These are phyloP conservation scores for Yamadazyma nakazawae DNA, from an alignment of 805 yeast species.

Conservation along the genomic window DNA sequence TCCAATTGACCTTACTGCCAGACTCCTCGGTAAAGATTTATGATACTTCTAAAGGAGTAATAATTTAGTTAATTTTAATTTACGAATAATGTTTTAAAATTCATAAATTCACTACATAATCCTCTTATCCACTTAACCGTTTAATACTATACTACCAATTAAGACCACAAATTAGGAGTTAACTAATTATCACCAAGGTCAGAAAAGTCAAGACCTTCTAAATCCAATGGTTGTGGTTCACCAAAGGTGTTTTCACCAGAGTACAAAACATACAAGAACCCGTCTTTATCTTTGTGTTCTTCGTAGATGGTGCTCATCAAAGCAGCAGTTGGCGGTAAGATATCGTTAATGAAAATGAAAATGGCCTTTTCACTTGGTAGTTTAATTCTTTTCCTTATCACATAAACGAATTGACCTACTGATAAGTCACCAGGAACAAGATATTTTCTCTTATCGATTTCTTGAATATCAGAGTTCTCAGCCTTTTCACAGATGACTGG, in stretches of 20 bases:
- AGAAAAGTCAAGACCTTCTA: slow-evolving; percentile 9
- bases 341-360: slow-evolving; percentile 94
- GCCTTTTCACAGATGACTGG: slow-evolving; percentile 98
- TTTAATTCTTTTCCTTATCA: slow-evolving; percentile 92
- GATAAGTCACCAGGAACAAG: slow-evolving; percentile 94
- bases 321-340: slow-evolving; percentile 97
- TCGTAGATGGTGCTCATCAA: slow-evolving; percentile 92
- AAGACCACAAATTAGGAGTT: background rate
- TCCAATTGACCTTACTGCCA: slow-evolving; percentile 3
- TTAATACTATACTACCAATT: background rate
- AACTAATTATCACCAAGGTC: slow-evolving; percentile 4
- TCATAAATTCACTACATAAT: slow-evolving; percentile 4
- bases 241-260: slow-evolving; percentile 99
- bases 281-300: slow-evolving; percentile 97
- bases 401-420: slow-evolving; percentile 97
- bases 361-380: slow-evolving; percentile 97
- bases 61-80: background rate
- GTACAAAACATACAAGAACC: slow-evolving; percentile 91
- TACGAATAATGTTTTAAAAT: background rate
- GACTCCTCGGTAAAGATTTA: slow-evolving; percentile 5
- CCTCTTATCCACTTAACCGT: background rate
- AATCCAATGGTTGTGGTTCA: slow-evolving; percentile 10
- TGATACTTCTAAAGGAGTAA: background rate
- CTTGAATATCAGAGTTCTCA: slow-evolving; percentile 93
- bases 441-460: slow-evolving; percentile 95